Conservation (phyloP, 768 basidiomycete genomes). For the Macrolepiota albuminosa region DNA sequence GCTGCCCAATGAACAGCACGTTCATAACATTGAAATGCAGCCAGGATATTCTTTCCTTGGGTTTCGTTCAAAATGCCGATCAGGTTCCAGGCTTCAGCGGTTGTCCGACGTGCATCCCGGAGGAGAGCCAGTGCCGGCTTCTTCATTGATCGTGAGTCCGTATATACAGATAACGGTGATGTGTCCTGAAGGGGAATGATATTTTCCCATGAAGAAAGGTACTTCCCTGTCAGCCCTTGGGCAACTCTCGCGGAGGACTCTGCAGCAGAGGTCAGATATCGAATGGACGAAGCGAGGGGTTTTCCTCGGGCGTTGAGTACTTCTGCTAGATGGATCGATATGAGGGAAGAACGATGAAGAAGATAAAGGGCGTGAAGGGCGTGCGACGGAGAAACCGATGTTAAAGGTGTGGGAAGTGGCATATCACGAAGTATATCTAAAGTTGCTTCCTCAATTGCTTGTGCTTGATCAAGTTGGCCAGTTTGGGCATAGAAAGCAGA, state of each 20-base stretch:
- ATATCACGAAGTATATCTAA: constrained; percentile 53
- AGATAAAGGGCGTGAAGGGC: constrained; percentile 61
- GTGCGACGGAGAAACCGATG: constrained; percentile 48
- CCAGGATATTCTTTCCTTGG: constrained; percentile 28
- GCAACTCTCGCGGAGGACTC: constrained; percentile 66
- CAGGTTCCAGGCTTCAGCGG: constrained; percentile 73
- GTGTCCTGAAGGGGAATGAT: constrained; percentile 22
- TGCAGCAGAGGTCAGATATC: constrained; percentile 56
- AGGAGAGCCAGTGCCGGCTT: constrained; percentile 54
- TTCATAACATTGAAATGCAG: constrained; percentile 59
- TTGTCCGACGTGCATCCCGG: constrained; percentile 64
- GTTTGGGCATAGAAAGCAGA: constrained; percentile 67
- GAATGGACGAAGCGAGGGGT: constrained; percentile 42
- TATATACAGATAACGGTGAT: constrained; percentile 39
- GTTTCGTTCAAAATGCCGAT: constrained; percentile 61
- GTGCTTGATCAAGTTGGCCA: constrained; percentile 51
- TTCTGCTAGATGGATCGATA: constrained; percentile 72
- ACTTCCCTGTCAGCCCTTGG: constrained; percentile 41
- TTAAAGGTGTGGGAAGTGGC: constrained; percentile 37
- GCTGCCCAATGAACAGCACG: constrained; percentile 70
- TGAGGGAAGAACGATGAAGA: constrained; percentile 68
- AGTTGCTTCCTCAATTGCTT: constrained; percentile 48
- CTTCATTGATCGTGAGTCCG: constrained; percentile 44
- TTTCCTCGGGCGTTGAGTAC: constrained; percentile 50
- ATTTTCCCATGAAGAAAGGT: constrained; percentile 29